Conservation (phyloP, 352 stramenopile genomes). For the Pythium oligandrum region DNA sequence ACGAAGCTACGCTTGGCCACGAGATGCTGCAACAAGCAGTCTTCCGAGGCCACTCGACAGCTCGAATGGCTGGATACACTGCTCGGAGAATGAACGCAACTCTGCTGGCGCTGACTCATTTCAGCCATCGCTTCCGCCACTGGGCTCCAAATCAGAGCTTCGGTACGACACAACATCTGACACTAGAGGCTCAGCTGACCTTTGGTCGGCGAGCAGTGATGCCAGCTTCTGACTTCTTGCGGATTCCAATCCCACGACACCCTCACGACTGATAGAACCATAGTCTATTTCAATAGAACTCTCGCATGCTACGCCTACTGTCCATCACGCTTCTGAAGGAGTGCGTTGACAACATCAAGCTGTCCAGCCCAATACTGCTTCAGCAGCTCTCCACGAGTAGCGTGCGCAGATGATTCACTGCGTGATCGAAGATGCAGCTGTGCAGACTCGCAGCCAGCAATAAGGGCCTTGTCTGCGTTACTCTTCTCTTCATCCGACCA, state of each 20-base stretch:
- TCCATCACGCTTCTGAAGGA: too few species aligned
- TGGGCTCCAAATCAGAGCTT: conserved; percentile 36
- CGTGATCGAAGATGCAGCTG: too few species aligned
- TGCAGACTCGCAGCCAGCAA: too few species aligned
- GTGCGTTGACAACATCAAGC: not conserved
- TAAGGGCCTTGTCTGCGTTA: too few species aligned
- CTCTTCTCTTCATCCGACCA: conserved; percentile 1
- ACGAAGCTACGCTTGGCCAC: conserved; percentile 80
- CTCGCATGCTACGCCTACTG: too few species aligned
- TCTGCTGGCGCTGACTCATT: conserved; percentile 78
- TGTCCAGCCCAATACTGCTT: conserved; percentile 18
- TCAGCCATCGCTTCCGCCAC: conserved; percentile 79
- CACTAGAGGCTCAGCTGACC: conserved; percentile 53
- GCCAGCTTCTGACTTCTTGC: conserved; percentile 73
- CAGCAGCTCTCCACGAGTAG: conserved; percentile 14
- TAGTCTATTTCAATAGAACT: not conserved
- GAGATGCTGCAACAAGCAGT: conserved; percentile 57
- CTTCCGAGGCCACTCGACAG: conserved; percentile 73
- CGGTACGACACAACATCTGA: conserved; percentile 63
- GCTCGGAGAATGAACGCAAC: conserved; percentile 74
- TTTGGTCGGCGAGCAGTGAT: conserved; percentile 67
- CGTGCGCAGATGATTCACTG: not conserved
- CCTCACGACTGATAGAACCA: conserved; percentile 25
- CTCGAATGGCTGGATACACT: conserved; percentile 68
- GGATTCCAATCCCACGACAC: conserved; percentile 59